Evolutionary conservation across 2,329 filamentous ascomycete species (phyloP).

Genomic region (Alternaria sp.): DNA sequence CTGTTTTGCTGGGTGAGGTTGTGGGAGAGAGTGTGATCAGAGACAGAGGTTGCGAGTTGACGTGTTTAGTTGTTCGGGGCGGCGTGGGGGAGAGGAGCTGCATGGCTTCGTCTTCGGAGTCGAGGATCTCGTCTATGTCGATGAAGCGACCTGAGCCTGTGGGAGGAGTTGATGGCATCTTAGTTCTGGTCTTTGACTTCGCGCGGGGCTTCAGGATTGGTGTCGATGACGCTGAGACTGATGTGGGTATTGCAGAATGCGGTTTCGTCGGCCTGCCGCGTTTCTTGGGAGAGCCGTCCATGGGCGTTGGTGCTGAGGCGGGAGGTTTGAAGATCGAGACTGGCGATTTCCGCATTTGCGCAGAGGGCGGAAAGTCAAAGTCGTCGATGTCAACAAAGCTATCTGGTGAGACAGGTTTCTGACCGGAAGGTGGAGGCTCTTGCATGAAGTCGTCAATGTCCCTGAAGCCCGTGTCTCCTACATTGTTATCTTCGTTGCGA

Average conservation of each 20-base stretch:
- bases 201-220: neutral
- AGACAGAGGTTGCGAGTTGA: conserved; percentile 24
- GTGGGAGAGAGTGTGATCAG: conserved; percentile 10
- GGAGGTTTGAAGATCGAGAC: neutral
- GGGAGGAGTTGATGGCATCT: conserved; percentile 18
- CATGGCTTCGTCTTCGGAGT: conserved; percentile 47
- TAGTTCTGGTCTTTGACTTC: neutral
- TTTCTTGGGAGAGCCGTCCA: conserved; percentile 24
- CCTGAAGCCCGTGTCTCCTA: conserved; percentile 19
- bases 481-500: neutral
- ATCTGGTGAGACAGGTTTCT: conserved; percentile 25
- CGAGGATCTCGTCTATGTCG: conserved; percentile 49
- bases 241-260: conserved; percentile 9
- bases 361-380: conserved; percentile 25
- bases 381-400: conserved; percentile 39
- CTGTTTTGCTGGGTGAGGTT: conserved; percentile 1
- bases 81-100: conserved; percentile 43
- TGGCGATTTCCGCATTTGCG: conserved; percentile 5
- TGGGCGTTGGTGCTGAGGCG: conserved; percentile 1
- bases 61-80: conserved; percentile 31
- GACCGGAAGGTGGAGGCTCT: conserved; percentile 36
- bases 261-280: conserved; percentile 29
- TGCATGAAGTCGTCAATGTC: conserved; percentile 35
- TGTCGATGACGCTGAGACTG: conserved; percentile 6
- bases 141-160: conserved; percentile 33